Evolutionary conservation across 805 yeast species (phyloP), one percentile per base, ranked within the genome.

Genomic region (Clavispora asparagi): DNA sequence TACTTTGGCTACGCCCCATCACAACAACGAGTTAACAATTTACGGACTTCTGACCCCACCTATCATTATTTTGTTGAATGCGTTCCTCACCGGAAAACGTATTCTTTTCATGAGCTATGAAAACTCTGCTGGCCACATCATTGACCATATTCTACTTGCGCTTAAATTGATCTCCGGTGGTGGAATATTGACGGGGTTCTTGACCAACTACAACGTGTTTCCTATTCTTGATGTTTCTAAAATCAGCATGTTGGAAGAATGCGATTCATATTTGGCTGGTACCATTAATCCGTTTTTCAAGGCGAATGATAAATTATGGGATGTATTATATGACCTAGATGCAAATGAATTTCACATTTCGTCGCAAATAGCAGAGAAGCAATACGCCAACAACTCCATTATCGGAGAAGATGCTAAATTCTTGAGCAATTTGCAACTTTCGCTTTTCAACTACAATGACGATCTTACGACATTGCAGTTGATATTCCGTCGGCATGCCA

Each of bases 211-310:
- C 66, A 57, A 71, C 63, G 49, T 79, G 23, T 76, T 78, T 53
- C 90, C 90, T 2, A 73, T 81, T 28, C 66, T 82, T 37, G 90
- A 84, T 51, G 76, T 83, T 1, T 78, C 83, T 2, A 75, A 80
- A 48, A 64, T 82, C 39, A 82, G 79, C 48, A 51, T 74, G 1
- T 60, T 81, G 42, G 69, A 70, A 49, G 64, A 57, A 43, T 71
- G 66, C 49, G 67, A 55, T 28, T 65, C 65, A 27, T 79, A 68
- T 53, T 64, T 85, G 41, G 75, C 85, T 2, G 92, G 92, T 4
- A 83, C 89, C 3, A 79, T 84, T 36, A 85, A 85, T 57, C 77
- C 84, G 13, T 75, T 82, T 36, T 78, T 85, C 57, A 80, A 79
- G 55, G 71, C 76, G 29, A 75, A 75, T 46, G 70, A 67, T 29